A percentile compares a stretch with the other conserved stretches of the same genome.
phyloP scores from a whole-genome alignment of 2,329 filamentous ascomycete genomes.

The Aspergillus pseudotamarii region DNA sequence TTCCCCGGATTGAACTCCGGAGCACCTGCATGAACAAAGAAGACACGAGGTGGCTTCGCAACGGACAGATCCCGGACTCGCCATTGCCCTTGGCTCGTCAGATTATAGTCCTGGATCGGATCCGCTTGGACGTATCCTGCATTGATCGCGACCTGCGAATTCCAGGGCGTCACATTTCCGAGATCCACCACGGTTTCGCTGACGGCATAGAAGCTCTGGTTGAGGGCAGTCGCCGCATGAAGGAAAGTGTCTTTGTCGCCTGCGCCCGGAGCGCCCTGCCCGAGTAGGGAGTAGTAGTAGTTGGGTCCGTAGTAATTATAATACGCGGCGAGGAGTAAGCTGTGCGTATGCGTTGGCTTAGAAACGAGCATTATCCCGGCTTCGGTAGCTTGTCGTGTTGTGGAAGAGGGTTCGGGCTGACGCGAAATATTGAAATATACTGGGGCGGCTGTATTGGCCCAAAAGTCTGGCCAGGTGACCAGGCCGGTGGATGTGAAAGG shows the following conservation, averaged over 20 bases:
- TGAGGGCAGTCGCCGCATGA: slow-evolving; percentile 28
- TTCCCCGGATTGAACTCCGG: slow-evolving; percentile 34
- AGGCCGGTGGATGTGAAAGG: slow-evolving; percentile 56
- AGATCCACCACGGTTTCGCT: slow-evolving; percentile 26
- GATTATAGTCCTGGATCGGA: slow-evolving; percentile 33
- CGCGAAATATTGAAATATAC: slow-evolving; percentile 45
- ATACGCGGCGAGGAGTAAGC: slow-evolving; percentile 37
- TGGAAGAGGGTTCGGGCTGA: slow-evolving; percentile 33
- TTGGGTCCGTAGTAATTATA: slow-evolving; percentile 36
- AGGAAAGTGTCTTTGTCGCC: slow-evolving; percentile 36
- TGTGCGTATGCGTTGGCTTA: slow-evolving; percentile 33
- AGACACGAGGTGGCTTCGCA: slow-evolving; percentile 24
- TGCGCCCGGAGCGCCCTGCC: slow-evolving; percentile 32
- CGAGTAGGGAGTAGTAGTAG: slow-evolving; percentile 32
- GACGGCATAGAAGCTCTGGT: slow-evolving; percentile 27
- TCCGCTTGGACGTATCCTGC: slow-evolving; percentile 26
- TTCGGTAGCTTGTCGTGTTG: slow-evolving; percentile 36
- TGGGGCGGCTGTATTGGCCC: slow-evolving; percentile 40
- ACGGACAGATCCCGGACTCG: slow-evolving; percentile 22
- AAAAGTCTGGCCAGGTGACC: slow-evolving; percentile 60
- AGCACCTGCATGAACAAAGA: slow-evolving; percentile 37
- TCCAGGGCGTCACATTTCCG: slow-evolving; percentile 18
- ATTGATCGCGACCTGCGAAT: slow-evolving; percentile 12
- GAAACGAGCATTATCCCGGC: slow-evolving; percentile 37
- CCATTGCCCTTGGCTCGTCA: slow-evolving; percentile 24